These are phyloP conservation scores for Daldinia grandis DNA, from an alignment of 495 filamentous ascomycete species.

Conservation along the genomic window DNA sequence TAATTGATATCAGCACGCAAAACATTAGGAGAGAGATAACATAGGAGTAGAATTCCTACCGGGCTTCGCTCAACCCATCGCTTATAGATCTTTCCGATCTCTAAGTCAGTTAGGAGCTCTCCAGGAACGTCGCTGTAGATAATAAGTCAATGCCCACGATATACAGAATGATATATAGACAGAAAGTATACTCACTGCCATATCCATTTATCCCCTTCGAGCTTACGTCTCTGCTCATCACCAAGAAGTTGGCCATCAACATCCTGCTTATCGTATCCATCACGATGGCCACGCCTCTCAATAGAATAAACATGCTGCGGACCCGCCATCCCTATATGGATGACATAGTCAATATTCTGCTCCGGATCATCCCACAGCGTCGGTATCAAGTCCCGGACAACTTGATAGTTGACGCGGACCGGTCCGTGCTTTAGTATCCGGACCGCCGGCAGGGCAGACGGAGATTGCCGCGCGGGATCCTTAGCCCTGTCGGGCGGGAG, in stretches of 20 bases:
- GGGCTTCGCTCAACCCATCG: constrained; percentile 62
- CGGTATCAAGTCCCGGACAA: constrained; percentile 70
- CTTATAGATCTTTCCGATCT: constrained; percentile 62
- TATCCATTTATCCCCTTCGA: constrained; percentile 51
- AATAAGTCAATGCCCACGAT: neutral
- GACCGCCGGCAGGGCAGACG: constrained; percentile 58
- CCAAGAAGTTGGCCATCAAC: constrained; percentile 67
- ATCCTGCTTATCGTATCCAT: constrained; percentile 76
- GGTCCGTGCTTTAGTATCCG: constrained; percentile 70
- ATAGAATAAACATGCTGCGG: constrained; percentile 72
- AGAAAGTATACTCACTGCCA: constrained; percentile 50
- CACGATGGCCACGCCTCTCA: constrained; percentile 75
- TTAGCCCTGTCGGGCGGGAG: constrained; percentile 59
- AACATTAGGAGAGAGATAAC: constrained; percentile 2
- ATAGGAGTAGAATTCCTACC: constrained; percentile 35
- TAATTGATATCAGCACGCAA: neutral
- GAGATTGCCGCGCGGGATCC: constrained; percentile 38
- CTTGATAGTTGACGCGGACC: constrained; percentile 72
- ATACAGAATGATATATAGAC: neutral
- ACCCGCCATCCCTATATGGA: constrained; percentile 86
- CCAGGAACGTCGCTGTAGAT: constrained; percentile 20
- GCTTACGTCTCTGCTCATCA: constrained; percentile 55
- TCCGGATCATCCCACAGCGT: constrained; percentile 57
- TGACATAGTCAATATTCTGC: constrained; percentile 66
- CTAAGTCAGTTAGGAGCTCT: constrained; percentile 57